Base-by-base conservation (phyloP, 495 filamentous ascomycete species). In the Choiromyces venosus region DNA sequence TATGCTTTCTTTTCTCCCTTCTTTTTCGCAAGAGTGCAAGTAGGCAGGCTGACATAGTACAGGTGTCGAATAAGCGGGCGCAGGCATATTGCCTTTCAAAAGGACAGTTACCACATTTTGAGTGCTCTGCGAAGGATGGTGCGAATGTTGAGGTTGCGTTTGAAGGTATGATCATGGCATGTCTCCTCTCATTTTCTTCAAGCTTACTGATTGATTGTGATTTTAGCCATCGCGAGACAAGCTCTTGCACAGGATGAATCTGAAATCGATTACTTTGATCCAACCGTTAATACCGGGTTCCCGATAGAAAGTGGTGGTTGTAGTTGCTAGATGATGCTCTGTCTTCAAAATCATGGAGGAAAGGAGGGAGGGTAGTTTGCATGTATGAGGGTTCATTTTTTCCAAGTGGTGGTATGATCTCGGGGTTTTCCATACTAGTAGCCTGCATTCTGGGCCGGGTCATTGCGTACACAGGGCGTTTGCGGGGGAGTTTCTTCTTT, bases 141-240 rank as follows among this genome's bases (percentile, higher is more conserved):
- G 88, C 96, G 79, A 97, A 97, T 78, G 95, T 99, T 16, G 95
- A 98, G 85, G 91, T 97, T 83, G 95, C 95, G 69, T 99, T 99
- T 82, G 94, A 98, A 85, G 92, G 94, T 96, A 83, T 65, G 37
- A 25, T 64, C 29, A 52, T 36, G n/a, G 21, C 71, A 12, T 46
- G 21, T 1, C n/a, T 33, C 37, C 5, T 0, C 16, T 39, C 16
- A 61, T 25, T n/a, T 72, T 16, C 39, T 29, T 21, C 25, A 40
- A 64, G 37, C 46, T 70, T 18, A 37, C 65, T 67, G 33, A 29
- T 19, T 67, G 33, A 29, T 19, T 19, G 9, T 68, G 9, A 8
- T 40, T 6, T 37, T 74, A 97, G 94, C 96, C 35, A 97, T 97
- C 81, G 94, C 94, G 74, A 88, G 92, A 78, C 96, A 96, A 81